Evolutionary conservation across 305 asterid genomes (phyloP).

Genomic region (Andrographis paniculata): DNA sequence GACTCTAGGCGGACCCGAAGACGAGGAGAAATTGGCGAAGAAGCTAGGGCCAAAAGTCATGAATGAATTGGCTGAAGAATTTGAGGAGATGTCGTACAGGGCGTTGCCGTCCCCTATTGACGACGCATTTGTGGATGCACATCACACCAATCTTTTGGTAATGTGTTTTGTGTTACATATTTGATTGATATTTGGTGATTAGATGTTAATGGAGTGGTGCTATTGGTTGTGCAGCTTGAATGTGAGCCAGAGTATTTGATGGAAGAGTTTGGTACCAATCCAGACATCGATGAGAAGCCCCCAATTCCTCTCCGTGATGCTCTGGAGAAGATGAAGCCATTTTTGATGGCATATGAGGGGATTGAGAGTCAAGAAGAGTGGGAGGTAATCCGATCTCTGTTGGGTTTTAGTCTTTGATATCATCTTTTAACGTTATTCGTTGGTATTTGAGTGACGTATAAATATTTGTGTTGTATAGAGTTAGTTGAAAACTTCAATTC

Average conservation of each 20-base stretch:
- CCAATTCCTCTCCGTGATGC: slow-evolving; percentile 73
- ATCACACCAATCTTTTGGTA: slow-evolving; percentile 66
- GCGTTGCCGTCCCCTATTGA: slow-evolving; percentile 59
- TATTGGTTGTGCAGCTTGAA: slow-evolving; percentile 64
- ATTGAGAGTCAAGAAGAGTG: slow-evolving; percentile 77
- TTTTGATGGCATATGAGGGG: slow-evolving; percentile 74
- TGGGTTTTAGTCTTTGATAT: slow-evolving; percentile 7
- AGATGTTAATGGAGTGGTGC: too few relatives aligned
- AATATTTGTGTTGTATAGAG: too few relatives aligned
- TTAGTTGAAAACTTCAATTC: too few relatives aligned
- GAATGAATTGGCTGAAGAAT: slow-evolving; percentile 45
- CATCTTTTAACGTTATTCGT: neutral
- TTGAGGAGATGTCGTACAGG: slow-evolving; percentile 48
- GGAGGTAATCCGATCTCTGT: slow-evolving; percentile 50
- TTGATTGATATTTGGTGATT: slow-evolving; percentile 9
- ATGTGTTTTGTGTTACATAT: slow-evolving; percentile 11
- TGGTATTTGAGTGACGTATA: too few relatives aligned
- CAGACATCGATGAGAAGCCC: slow-evolving; percentile 89
- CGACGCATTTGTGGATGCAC: slow-evolving; percentile 56
- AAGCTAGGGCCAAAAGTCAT: slow-evolving; percentile 55
- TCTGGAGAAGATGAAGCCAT: slow-evolving; percentile 86
- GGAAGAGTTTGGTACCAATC: slow-evolving; percentile 76
- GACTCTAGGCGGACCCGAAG: slow-evolving; percentile 42
- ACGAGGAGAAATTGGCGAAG: slow-evolving; percentile 51
- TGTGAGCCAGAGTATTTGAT: slow-evolving; percentile 81